Evolutionary conservation across 1,139 yeast genomes (phyloP), one percentile per base, ranked within the genome.

Genomic region (Martiniozyma asiatica): DNA sequence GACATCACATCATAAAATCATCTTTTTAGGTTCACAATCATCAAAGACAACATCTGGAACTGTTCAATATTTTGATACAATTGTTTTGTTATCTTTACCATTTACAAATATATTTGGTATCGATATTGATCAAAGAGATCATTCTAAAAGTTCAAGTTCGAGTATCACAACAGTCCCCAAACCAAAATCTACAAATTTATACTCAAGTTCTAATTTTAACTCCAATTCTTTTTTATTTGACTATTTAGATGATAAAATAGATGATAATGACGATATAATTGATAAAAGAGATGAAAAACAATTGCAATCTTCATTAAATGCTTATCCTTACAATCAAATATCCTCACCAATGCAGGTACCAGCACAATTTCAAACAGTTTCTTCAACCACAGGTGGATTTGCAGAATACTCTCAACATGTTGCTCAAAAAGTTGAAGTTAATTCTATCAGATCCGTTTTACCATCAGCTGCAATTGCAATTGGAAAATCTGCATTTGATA

Each of bases 381-480:
- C 22, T 20, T 9, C 23, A 13, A 8, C 8, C 12, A 22, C 31
- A 6, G 36, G 32, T 14, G 35, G 35, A 2, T 79, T 78, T 47
- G 76, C 68, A 36, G 82, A 72, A 22, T 79, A 79, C 45, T 76
- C 80, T n/a, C 73, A 74, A 42, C 78, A 78, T 48, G 73, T 77
- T 18, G 81, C 85, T 0, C 87, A 87, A 2, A 70, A 72, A 22
- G 59, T 73, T 6, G 73, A 71, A 35, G 66, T 74, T 41, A 72
- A 80, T 14, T 70, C 79, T 2, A 72, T 74, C 24, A 60, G 74
- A 31, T 70, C 84, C 1, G 75, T 75, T 0, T 74, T 77, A 40
- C 84, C 87, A 1, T 73, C 82, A 1, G 72, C 76, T 33, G 87
- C 92, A 0, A 73, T 78, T 33, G 78, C 87, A 0, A 53, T 79